phyloP scores from a whole-genome alignment of 495 filamentous ascomycete genomes.

The Talaromyces nanjingensis region DNA sequence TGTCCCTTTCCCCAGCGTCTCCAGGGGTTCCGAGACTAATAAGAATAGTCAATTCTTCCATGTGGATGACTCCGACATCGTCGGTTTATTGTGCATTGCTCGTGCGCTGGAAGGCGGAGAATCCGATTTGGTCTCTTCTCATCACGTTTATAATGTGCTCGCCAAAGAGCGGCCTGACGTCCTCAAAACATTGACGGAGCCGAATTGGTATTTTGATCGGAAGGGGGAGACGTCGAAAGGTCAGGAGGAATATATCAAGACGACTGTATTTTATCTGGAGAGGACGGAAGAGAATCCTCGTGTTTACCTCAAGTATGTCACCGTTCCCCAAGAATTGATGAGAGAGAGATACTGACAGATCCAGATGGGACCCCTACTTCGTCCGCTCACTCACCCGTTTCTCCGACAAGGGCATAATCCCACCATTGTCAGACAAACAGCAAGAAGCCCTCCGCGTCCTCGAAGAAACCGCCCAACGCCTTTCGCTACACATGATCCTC shows the following conservation, averaged over 20 bases:
- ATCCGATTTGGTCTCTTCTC: constrained; percentile 70
- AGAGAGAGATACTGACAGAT: constrained; percentile 10
- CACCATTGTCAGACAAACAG: constrained; percentile 57
- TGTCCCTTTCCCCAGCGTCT: constrained; percentile 8
- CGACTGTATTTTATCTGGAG: constrained; percentile 69
- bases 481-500: constrained; percentile 69
- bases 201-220: constrained; percentile 91
- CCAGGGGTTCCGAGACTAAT: neutral
- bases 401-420: constrained; percentile 58
- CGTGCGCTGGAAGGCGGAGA: constrained; percentile 77
- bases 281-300: constrained; percentile 36
- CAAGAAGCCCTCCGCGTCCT: constrained; percentile 55
- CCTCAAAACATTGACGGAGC: constrained; percentile 61
- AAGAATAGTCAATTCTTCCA: constrained; percentile 63
- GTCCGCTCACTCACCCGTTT: constrained; percentile 62
- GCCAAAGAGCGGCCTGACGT: constrained; percentile 72
- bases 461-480: constrained; percentile 57
- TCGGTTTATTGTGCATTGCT: constrained; percentile 78
- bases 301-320: constrained; percentile 47
- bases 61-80: constrained; percentile 73
- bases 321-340: neutral
- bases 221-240: constrained; percentile 76
- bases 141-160: constrained; percentile 77
- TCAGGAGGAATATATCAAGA: constrained; percentile 68
- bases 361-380: constrained; percentile 76